Conservation (phyloP, 257 asterid species). For the Thymus mandschuricus region DNA sequence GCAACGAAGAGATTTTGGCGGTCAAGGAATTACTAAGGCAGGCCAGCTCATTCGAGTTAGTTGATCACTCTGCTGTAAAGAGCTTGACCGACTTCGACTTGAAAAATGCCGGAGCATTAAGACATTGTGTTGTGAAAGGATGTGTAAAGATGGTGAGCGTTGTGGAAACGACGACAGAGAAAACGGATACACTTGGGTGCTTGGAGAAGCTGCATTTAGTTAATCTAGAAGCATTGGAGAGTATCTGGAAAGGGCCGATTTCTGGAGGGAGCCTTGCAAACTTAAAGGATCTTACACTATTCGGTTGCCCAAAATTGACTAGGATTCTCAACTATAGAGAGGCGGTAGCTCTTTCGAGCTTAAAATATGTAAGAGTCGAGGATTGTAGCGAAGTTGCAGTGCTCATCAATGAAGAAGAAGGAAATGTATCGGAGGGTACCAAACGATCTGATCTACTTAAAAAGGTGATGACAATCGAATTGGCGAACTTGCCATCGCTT, state of each 20-base stretch:
- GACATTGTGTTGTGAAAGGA: slow-evolving; percentile 6
- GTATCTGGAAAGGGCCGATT: slow-evolving; percentile 22
- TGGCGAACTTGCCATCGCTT: slow-evolving; percentile 27
- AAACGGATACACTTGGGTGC: not conserved
- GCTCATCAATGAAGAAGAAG: slow-evolving; percentile 2
- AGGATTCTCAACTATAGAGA: slow-evolving; percentile 9
- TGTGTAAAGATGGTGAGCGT: not conserved
- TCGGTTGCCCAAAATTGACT: slow-evolving; percentile 14
- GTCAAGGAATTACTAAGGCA: slow-evolving; percentile 24
- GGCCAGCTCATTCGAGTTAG: slow-evolving; percentile 29
- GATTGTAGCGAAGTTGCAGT: slow-evolving; percentile 12
- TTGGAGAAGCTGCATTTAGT: slow-evolving; percentile 29
- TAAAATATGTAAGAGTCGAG: slow-evolving; percentile 22
- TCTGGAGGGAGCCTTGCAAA: slow-evolving; percentile 13
- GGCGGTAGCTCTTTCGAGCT: slow-evolving; percentile 19
- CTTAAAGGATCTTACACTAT: slow-evolving; percentile 26
- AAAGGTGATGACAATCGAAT: slow-evolving; percentile 18
- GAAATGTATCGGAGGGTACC: not conserved
- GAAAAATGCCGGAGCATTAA: slow-evolving; percentile 18
- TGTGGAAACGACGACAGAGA: not conserved
- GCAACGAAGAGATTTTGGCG: not conserved
- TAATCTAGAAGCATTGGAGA: slow-evolving; percentile 1
- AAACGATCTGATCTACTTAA: slow-evolving; percentile 2
- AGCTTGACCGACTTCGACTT: slow-evolving; percentile 27
- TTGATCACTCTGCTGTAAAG: not conserved